Conservation (phyloP, 352 stramenopile genomes). For the Globisporangium lucens region DNA sequence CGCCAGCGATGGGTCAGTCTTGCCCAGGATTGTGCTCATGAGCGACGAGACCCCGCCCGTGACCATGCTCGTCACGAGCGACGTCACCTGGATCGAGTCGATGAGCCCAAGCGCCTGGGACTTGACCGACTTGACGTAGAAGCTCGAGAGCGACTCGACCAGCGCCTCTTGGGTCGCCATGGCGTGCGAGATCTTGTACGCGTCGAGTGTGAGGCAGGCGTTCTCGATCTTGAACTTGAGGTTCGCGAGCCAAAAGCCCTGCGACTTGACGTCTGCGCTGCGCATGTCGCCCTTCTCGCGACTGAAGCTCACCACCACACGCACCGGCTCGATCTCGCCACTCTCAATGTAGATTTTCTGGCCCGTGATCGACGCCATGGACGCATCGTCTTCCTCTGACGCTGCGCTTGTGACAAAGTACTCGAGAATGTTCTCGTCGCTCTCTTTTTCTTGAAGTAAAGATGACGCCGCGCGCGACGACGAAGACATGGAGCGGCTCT, state of each 20-base stretch:
- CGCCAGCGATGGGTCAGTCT: constrained; percentile 58
- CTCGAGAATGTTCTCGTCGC: constrained; percentile 53
- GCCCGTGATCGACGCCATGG: constrained; percentile 73
- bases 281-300: constrained; percentile 60
- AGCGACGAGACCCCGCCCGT: constrained; percentile 71
- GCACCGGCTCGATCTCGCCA: constrained; percentile 65
- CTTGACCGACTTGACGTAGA: constrained; percentile 83
- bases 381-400: constrained; percentile 42
- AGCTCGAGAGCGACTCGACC: constrained; percentile 52
- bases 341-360: constrained; percentile 75
- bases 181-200: constrained; percentile 61
- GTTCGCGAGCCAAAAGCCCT: constrained; percentile 76
- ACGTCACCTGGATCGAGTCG: constrained; percentile 84
- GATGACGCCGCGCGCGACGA: constrained; percentile 35
- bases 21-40: constrained; percentile 77
- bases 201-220: constrained; percentile 69
- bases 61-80: constrained; percentile 80
- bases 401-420: constrained; percentile 54
- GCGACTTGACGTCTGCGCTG: constrained; percentile 18
- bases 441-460: constrained; percentile 22
- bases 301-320: constrained; percentile 74
- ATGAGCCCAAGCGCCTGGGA: constrained; percentile 78
- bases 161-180: constrained; percentile 76
- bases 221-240: constrained; percentile 87
- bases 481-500: constrained; percentile 51